phyloP scores from a whole-genome alignment of 176 grass and related monocot genomes.

The Dendrocalamus sinicus region DNA sequence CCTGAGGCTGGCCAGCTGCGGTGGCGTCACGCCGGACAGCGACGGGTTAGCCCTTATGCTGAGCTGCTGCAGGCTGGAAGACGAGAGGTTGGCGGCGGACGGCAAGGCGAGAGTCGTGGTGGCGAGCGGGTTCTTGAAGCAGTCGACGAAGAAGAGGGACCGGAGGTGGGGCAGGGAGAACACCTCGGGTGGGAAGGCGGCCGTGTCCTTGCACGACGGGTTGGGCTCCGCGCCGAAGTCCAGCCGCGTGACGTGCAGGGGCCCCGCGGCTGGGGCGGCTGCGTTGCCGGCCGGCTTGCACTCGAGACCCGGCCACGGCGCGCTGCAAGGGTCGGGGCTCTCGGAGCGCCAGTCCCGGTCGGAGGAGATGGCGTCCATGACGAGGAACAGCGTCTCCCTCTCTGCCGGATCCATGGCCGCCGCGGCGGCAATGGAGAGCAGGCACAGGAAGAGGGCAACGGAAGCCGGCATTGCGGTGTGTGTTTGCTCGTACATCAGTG shows the following conservation, averaged over 20 bases:
- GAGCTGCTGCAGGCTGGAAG: constrained; percentile 72
- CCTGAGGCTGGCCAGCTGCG: constrained; percentile 55
- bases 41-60: constrained; percentile 76
- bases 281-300: constrained; percentile 61
- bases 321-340: constrained; percentile 75
- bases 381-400: constrained; percentile 70
- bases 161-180: constrained; percentile 69
- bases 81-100: constrained; percentile 53
- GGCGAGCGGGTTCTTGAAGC: constrained; percentile 64
- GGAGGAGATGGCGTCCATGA: constrained; percentile 91
- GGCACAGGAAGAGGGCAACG: constrained; percentile 29
- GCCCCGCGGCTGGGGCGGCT: not conserved
- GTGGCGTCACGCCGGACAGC: constrained; percentile 61
- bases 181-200: constrained; percentile 64
- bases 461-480: constrained; percentile 10
- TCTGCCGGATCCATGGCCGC: constrained; percentile 61
- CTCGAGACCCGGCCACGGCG: constrained; percentile 85
- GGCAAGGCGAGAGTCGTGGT: constrained; percentile 55
- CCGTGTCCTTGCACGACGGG: constrained; percentile 68
- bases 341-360: constrained; percentile 81
- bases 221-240: constrained; percentile 87
- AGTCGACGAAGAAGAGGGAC: constrained; percentile 87
- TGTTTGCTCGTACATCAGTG: not conserved
- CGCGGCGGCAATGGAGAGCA: constrained; percentile 23
- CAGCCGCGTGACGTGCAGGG: constrained; percentile 81